Evolutionary conservation across 768 basidiomycete genomes (phyloP).

Genomic region (Podaxis sp.): DNA sequence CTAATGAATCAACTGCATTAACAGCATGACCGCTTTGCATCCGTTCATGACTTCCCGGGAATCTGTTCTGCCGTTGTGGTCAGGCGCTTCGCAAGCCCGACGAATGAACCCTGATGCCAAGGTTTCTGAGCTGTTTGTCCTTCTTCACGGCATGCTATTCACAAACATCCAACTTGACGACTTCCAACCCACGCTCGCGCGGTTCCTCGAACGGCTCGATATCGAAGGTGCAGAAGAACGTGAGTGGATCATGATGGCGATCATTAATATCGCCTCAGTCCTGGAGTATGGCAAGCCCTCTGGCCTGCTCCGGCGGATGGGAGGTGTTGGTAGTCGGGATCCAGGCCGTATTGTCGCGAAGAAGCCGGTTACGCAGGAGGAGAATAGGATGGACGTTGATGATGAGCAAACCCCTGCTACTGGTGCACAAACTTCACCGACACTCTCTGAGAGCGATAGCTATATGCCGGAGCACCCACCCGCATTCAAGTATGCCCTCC

Average conservation of each 20-base stretch:
- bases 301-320: conserved; percentile 65
- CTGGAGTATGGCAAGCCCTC: conserved; percentile 84
- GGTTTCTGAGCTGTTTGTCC: conserved; percentile 79
- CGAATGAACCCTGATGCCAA: conserved; percentile 75
- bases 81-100: conserved; percentile 65
- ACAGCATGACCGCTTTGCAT: conserved; percentile 88
- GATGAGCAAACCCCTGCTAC: conserved; percentile 26
- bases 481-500: conserved; percentile 70
- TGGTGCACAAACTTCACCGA: conserved; percentile 26
- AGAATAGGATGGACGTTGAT: conserved; percentile 40
- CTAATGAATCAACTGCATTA: conserved; percentile 4
- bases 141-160: conserved; percentile 96
- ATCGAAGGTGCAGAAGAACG: conserved; percentile 80
- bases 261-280: conserved; percentile 76
- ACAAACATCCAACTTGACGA: conserved; percentile 94
- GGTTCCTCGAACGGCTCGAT: conserved; percentile 82
- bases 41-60: conserved; percentile 88
- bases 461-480: conserved; percentile 49
- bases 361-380: conserved; percentile 45
- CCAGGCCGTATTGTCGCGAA: conserved; percentile 48
- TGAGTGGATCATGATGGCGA: conserved; percentile 97
- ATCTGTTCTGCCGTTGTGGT: conserved; percentile 88
- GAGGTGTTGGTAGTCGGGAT: conserved; percentile 46
- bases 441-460: conserved; percentile 28
- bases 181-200: conserved; percentile 75